Conservation (phyloP, 345 rosid species). For the Populus davidiana region DNA sequence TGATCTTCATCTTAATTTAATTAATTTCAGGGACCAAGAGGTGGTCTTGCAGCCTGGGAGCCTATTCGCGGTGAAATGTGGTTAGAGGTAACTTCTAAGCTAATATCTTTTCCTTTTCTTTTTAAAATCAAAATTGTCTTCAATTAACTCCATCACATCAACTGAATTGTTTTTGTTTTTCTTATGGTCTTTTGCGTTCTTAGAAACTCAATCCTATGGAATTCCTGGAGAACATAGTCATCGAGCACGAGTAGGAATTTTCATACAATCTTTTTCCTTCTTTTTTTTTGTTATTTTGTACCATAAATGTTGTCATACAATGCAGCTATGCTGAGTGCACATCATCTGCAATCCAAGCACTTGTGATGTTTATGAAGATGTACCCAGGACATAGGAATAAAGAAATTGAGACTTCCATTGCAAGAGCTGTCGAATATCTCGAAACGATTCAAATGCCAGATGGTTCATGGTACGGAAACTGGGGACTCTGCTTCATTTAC, state of each 20-base stretch:
- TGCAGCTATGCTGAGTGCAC: constrained; percentile 48
- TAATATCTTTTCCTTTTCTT: not conserved
- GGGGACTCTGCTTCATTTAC: constrained; percentile 60
- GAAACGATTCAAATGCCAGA: constrained; percentile 42
- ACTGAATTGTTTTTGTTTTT: not conserved
- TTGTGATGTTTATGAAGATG: constrained; percentile 40
- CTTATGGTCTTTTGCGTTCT: not conserved
- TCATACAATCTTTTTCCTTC: too few relatives aligned
- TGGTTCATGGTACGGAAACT: constrained; percentile 62
- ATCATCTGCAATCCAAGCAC: constrained; percentile 38
- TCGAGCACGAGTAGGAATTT: constrained; percentile 35
- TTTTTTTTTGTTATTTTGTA: not conserved
- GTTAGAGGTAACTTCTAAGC: constrained; percentile 40
- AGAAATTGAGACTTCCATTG: constrained; percentile 48
- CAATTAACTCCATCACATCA: not conserved
- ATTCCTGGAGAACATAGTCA: constrained; percentile 44
- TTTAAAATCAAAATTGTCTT: not conserved
- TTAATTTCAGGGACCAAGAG: constrained; percentile 43
- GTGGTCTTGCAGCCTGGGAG: constrained; percentile 63
- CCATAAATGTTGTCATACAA: not conserved
- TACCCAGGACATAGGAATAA: constrained; percentile 43
- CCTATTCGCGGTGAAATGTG: constrained; percentile 48
- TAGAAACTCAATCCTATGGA: constrained; percentile 62
- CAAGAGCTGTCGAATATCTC: constrained; percentile 30
- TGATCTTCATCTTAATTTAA: not conserved